Percentiles rank a stretch among this genome's conserved stretches.
These are phyloP conservation scores for Starmerella riodocensis DNA, from an alignment of 805 yeast species.

Conservation along the genomic window DNA sequence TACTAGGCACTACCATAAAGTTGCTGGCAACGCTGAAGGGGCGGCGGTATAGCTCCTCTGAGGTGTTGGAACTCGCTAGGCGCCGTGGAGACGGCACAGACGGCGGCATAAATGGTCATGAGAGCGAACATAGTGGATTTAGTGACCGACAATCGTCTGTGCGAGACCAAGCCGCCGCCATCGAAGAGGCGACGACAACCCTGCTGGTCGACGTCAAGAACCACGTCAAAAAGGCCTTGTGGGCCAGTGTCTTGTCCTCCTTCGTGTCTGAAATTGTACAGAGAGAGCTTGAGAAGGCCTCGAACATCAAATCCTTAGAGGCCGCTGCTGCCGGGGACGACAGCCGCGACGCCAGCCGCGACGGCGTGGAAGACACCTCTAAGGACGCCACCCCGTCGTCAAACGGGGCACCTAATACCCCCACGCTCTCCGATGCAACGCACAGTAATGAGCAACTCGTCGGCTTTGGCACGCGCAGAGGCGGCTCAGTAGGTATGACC, in stretches of 20 bases:
- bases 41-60: neutral
- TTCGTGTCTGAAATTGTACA: neutral
- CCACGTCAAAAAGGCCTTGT: neutral
- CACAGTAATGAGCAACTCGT: neutral
- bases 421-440: too few relatives aligned
- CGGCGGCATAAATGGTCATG: neutral
- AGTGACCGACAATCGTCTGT: too few relatives aligned
- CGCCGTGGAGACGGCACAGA: neutral
- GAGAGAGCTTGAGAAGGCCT: neutral
- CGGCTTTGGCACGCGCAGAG: constrained; percentile 1
- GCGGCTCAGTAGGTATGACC: neutral
- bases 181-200: neutral
- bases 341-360: too few relatives aligned
- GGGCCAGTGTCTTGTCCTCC: neutral
- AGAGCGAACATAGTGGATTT: too few relatives aligned
- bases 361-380: too few relatives aligned
- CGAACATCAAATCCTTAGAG: neutral
- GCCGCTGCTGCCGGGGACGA: too few relatives aligned
- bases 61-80: neutral
- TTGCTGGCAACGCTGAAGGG: constrained; percentile 7
- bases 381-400: too few relatives aligned
- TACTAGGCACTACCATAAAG: neutral
- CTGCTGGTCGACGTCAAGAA: neutral
- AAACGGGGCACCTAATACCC: too few relatives aligned
- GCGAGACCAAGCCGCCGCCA: neutral